phyloP scores from a whole-genome alignment of 305 asterid genomes.

The Solanum hybrid region DNA sequence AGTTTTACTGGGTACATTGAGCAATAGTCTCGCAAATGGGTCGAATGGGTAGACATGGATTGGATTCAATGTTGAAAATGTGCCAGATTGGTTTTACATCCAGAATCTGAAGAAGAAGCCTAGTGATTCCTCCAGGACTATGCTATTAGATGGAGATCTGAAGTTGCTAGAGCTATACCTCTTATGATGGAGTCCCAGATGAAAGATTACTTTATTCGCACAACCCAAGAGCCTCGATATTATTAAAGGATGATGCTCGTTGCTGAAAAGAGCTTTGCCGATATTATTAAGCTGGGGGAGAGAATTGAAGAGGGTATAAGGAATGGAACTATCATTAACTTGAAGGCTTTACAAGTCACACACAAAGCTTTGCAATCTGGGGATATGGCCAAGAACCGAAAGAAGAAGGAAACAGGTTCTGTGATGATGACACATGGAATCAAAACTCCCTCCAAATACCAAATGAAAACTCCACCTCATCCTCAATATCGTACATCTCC shows the following conservation, averaged over 20 bases:
- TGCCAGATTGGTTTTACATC: background rate
- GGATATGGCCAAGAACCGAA: background rate
- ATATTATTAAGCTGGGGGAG: background rate
- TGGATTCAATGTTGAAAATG: too few species aligned
- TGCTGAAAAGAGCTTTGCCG: background rate
- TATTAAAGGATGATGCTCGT: background rate
- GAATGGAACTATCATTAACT: too few species aligned
- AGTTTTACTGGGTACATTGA: background rate
- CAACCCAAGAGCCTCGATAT: too few species aligned
- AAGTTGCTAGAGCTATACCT: background rate
- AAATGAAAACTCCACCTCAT: background rate
- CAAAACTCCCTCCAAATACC: background rate
- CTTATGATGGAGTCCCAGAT: background rate
- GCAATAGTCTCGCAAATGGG: background rate
- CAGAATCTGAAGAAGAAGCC: background rate
- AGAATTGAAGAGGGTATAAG: background rate
- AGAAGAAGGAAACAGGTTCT: background rate
- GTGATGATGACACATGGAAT: background rate
- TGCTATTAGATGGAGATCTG: background rate
- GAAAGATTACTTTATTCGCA: too few species aligned
- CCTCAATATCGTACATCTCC: background rate
- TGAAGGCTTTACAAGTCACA: background rate
- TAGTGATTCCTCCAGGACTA: background rate
- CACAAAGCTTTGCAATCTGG: background rate
- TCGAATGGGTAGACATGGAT: background rate